Base-by-base conservation (phyloP, 495 filamentous ascomycete genomes). In the Ramalina peruviana region DNA sequence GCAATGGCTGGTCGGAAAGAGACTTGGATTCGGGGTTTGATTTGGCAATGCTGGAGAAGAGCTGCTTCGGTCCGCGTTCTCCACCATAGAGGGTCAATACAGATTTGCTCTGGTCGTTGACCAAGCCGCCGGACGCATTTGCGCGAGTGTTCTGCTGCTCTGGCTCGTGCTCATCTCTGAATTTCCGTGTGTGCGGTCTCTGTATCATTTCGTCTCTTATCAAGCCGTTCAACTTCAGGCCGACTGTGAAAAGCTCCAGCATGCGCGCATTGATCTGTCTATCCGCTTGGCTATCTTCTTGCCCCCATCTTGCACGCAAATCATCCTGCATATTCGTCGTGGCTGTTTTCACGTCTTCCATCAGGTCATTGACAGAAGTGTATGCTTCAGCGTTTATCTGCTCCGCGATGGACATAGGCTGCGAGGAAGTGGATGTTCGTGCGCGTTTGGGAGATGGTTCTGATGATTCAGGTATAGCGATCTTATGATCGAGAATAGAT, bases 21-120 rank as follows among this genome's bases (percentile, higher is more conserved):
- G 67, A 58, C 50, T 71, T 61, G 25, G 64, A 49, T 15, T 63
- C 57, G 19, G 62, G 54, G n/a, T 72, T 69, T 3, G 74, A 67
- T 52, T 75, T 75, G 54, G 83, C 82, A 23, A 88, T 65, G 63
- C 88, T 93, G 13, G 88, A 88, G 63, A 88, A 94, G 15, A 94
- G 70, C 48, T 90, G 86, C 55, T 80, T 83, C 13, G 81, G 71
- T 30, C 76, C 79, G 26, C 78, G 74, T n/a, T 80, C 80, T 43
- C 80, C 80, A 33, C 80, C 81, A 47, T 78, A 82, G 1, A 92
- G 67, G 0, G 83, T 87, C 52, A 94, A 65, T 1, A 86, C 81
- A 21, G 76, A 63, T 40, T 75, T 75, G 33, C 73, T 37, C 74
- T 36, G 25, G 69, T 65, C 15, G 67, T 52, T 15, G 52, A 48